Evolutionary conservation across 2,329 filamentous ascomycete genomes (phyloP), one percentile per base, ranked within the genome.

Genomic region (Myriosclerotinia scirpicola): DNA sequence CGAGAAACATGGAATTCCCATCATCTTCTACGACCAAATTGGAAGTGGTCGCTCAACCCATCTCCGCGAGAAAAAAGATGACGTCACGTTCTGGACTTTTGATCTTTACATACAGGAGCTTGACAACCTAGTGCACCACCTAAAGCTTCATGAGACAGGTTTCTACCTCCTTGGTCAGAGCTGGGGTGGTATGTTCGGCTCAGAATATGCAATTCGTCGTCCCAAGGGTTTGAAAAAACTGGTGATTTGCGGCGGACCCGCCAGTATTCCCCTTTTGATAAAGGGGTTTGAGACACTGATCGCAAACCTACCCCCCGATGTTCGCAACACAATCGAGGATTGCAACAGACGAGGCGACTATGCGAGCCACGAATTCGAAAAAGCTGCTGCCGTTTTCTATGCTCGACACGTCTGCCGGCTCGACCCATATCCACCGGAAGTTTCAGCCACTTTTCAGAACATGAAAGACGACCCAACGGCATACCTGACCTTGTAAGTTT

Each of bases 11-110:
- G 72, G 73, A 38, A 78, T 79, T 8, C 81, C 83, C 0, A 75
- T 85, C 2, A 73, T 85, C 38, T 79, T 84, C 72, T 85, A 85
- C 72, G 83, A 86, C 70, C 83, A 85, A 68, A 76, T 85, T 62
- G 83, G 83, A 30, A 81, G 79, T 68, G 83, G 82, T 11, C 72
- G 72, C 17, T 83, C 79, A 5, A 85, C 83, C 0, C 82, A 80
- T 64, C 76, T 85, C 14, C 78, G 71, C 0, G 79, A 82, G 40
- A 81, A 80, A 65, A 73, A 73, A 12, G 79, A 80, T 14, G 79
- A 83, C 58, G 50, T 55, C 1, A 66, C 67, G 0, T 85, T 85
- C 75, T 85, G 82, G 82, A 78, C 76, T 0, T 69, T 78, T 0
- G 75, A 80, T 2, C 76, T 85, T 1, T 85, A 84, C 76, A 75